Evolutionary conservation across 441 rosid genomes (phyloP).

Genomic region (Mallotus repandus): DNA sequence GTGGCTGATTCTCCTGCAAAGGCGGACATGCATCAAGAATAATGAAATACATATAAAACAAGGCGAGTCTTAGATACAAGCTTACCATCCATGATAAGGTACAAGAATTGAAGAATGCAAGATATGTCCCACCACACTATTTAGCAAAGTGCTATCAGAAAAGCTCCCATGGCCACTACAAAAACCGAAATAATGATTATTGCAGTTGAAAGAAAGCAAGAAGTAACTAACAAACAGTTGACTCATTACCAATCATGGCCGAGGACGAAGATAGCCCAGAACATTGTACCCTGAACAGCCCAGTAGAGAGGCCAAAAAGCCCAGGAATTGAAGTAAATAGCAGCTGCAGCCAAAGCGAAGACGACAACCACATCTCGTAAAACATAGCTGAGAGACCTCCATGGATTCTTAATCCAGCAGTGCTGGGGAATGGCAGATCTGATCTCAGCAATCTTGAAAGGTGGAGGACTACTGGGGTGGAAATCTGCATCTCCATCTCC

Average conservation of each 20-base stretch:
- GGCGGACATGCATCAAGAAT: neutral
- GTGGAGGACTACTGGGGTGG: conserved; percentile 71
- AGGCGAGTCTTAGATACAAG: neutral
- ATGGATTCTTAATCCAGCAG: conserved; percentile 95
- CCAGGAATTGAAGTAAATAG: conserved; percentile 55
- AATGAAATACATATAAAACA: neutral
- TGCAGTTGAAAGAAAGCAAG: too few species aligned
- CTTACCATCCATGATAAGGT: conserved; percentile 94
- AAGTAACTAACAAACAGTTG: neutral
- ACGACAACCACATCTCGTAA: conserved; percentile 60
- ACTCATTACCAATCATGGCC: conserved; percentile 80
- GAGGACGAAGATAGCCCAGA: conserved; percentile 95
- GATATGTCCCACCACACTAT: conserved; percentile 73
- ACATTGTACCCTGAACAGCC: conserved; percentile 94
- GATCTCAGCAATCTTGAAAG: conserved; percentile 74
- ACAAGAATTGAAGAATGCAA: conserved; percentile 88
- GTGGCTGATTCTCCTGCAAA: conserved; percentile 88
- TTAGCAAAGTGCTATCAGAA: conserved; percentile 61
- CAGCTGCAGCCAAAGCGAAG: conserved; percentile 63
- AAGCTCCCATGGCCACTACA: conserved; percentile 94
- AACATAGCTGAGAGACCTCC: conserved; percentile 87
- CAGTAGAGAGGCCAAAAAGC: conserved; percentile 87
- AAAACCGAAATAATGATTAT: neutral
- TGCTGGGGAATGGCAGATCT: conserved; percentile 89
- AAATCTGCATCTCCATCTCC: conserved; percentile 25